These are phyloP conservation scores for Lojkania enalia DNA, from an alignment of 2,329 filamentous ascomycete species.

Conservation along the genomic window DNA sequence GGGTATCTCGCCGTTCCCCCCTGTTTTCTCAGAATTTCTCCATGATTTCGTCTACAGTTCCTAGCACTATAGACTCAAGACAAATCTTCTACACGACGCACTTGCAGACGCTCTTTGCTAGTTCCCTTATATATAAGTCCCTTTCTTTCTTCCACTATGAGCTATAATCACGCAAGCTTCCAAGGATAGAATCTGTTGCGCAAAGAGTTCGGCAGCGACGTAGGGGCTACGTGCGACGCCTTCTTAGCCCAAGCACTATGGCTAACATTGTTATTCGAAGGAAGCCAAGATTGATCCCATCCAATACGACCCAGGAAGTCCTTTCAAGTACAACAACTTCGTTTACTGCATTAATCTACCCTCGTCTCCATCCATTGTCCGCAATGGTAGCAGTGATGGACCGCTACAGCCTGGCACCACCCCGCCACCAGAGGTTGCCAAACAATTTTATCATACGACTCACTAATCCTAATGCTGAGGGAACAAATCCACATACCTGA, in stretches of 20 bases:
- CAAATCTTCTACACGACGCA: neutral
- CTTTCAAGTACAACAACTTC: conserved; percentile 45
- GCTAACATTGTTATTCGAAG: conserved; percentile 9
- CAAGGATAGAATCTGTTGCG: conserved; percentile 17
- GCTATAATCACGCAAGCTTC: conserved; percentile 16
- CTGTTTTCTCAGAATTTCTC: too few relatives aligned
- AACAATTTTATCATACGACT: conserved; percentile 40
- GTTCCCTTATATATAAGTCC: neutral
- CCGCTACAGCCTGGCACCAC: conserved; percentile 26
- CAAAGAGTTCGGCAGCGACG: conserved; percentile 11
- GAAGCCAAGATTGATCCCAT: conserved; percentile 23
- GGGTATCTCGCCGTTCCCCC: too few relatives aligned
- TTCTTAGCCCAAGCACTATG: conserved; percentile 1
- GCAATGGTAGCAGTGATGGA: conserved; percentile 6
- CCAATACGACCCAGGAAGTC: conserved; percentile 37
- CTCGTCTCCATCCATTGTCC: conserved; percentile 11
- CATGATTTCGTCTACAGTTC: too few relatives aligned
- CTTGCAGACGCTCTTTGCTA: neutral
- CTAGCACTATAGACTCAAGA: too few relatives aligned
- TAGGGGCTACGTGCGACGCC: conserved; percentile 10
- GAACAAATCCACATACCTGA: conserved; percentile 27
- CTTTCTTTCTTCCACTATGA: conserved; percentile 1
- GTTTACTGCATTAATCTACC: conserved; percentile 34
- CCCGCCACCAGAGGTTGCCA: conserved; percentile 27
- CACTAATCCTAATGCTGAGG: conserved; percentile 36